Base-by-base conservation (phyloP, 768 basidiomycete species). In the Boletus reticuloceps region DNA sequence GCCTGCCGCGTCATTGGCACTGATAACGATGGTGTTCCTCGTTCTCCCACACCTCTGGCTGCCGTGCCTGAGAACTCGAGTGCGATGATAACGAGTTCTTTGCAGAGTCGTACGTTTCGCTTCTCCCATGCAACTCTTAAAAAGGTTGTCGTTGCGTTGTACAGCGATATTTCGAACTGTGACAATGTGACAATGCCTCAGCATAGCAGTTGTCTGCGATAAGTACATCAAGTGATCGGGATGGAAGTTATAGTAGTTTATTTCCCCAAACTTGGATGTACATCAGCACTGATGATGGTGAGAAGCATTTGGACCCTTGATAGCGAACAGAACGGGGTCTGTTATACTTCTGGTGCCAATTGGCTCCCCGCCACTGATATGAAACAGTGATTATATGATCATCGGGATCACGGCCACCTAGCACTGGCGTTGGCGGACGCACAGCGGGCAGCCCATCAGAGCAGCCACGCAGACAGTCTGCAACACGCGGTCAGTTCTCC, bases 211-310 rank as follows among this genome's bases (percentile, higher is more conserved):
- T n/a, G n/a, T n/a, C n/a, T n/a, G n/a, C n/a, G n/a, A n/a, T n/a
- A n/a, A n/a, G n/a, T n/a, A n/a, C n/a, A n/a, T n/a, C n/a, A n/a
- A n/a, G n/a, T n/a, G 20, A 36, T 40, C 39, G 6, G 50, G 32
- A 16, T 14, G 27, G 40, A 29, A 10, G 45, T 25, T 40, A n/a
- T 36, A 34, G 34, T 51, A 56, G 43, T n/a, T 25, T 53, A 50
- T 53, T 53, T 39, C 37, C 44, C 47, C 52, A 56, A 52, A 58
- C 36, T 39, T 34, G 42, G 42, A 36, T 19, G 37, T 17, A 5
- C 27, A 27, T 25, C 29, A 25, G 17, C 11, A 5, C 25, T 13
- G 27, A n/a, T 20, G 20, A 25, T 37, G 20, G 19, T 27, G 53
- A n/a, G 34, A 50, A 43, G 13, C 1, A 6, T 25, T 22, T 34